Percentiles rank a stretch among this genome's conserved stretches.
Conservation (phyloP, 352 stramenopile species). For the Globisporangium recalcitrans region DNA sequence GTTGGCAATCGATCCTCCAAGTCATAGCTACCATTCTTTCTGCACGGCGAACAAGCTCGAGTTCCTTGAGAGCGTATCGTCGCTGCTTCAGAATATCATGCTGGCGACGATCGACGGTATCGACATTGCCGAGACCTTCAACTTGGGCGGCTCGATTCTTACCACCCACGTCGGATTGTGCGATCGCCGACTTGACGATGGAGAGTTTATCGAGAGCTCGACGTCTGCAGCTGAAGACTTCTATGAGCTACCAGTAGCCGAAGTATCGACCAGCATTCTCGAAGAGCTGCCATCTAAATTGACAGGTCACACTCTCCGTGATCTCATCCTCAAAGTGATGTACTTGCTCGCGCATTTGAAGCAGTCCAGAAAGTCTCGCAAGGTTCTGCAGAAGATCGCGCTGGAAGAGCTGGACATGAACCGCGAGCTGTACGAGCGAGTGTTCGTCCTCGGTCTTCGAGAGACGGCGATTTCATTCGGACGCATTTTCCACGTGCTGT, state of each 20-base stretch:
- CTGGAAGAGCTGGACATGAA: constrained; percentile 46
- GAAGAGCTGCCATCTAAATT: constrained; percentile 55
- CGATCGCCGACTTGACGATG: constrained; percentile 31
- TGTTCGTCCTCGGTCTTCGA: constrained; percentile 41
- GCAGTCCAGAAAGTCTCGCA: constrained; percentile 36
- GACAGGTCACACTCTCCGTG: constrained; percentile 58
- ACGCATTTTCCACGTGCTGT: constrained; percentile 46
- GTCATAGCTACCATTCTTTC: constrained; percentile 32
- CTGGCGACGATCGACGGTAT: constrained; percentile 54
- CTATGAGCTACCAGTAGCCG: constrained; percentile 20
- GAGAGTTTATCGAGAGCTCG: constrained; percentile 35
- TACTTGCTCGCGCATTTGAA: constrained; percentile 69
- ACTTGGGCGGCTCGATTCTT: constrained; percentile 22
- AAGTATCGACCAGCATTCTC: constrained; percentile 39
- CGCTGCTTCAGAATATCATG: constrained; percentile 58
- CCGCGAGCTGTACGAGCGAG: constrained; percentile 28
- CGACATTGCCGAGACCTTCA: constrained; percentile 27
- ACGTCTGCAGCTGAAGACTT: constrained; percentile 20
- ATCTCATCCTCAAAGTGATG: constrained; percentile 61
- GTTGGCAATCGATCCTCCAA: constrained; percentile 40
- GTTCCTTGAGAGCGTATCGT: constrained; percentile 54
- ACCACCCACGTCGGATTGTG: constrained; percentile 15
- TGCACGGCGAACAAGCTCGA: constrained; percentile 40
- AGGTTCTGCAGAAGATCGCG: constrained; percentile 40
- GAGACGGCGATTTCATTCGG: constrained; percentile 36